Conservation (phyloP, 352 stramenopile genomes). For the Phytophthora sp. region DNA sequence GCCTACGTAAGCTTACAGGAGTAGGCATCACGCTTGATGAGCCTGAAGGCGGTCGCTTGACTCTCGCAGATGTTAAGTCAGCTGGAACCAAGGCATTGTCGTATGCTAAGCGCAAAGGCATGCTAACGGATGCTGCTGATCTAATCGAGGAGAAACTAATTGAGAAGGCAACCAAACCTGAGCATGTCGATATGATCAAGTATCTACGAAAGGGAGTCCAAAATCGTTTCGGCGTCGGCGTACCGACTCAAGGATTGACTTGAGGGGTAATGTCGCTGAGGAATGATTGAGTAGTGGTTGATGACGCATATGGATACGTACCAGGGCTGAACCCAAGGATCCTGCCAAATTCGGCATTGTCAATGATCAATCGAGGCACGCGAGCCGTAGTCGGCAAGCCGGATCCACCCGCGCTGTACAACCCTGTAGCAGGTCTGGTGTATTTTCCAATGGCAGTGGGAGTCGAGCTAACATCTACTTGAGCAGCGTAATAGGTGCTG, state of each 20-base stretch:
- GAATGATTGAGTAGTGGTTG: background rate
- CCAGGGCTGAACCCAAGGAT: background rate
- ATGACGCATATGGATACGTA: background rate
- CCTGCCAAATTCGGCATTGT: slow-evolving; percentile 1
- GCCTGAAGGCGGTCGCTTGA: background rate
- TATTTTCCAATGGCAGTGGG: background rate
- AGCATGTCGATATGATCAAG: slow-evolving; percentile 4
- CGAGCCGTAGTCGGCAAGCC: slow-evolving; percentile 13
- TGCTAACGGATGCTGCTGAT: background rate
- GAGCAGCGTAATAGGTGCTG: background rate
- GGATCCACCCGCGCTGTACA: slow-evolving; percentile 9
- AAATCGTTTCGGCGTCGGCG: background rate
- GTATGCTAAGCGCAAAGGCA: slow-evolving; percentile 4
- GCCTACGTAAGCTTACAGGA: background rate
- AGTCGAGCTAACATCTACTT: background rate
- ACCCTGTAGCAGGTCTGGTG: background rate
- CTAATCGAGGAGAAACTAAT: background rate
- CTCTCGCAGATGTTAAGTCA: background rate
- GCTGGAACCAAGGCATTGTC: background rate
- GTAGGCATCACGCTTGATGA: background rate
- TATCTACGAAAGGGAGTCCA: background rate
- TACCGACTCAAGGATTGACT: background rate
- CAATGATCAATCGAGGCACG: background rate
- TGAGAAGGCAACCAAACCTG: background rate
- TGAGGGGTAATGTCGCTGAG: background rate